Evolutionary conservation across 495 filamentous ascomycete genomes (phyloP).

Genomic region (Penicillium alfredii): DNA sequence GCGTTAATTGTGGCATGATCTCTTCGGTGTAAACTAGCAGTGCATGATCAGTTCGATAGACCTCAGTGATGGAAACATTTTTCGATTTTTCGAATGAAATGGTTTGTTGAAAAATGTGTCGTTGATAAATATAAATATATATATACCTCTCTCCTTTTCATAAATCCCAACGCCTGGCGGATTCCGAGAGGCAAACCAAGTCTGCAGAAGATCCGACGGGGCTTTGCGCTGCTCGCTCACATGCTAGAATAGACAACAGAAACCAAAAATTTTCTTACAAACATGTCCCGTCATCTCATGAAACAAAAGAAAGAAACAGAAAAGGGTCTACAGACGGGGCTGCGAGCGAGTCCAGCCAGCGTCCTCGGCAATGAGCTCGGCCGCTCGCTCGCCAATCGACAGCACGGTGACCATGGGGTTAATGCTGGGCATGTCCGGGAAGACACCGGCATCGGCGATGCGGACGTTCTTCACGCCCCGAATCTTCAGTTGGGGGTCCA

Average conservation of each 20-base stretch:
- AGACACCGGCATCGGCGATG: constrained; percentile 63
- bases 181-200: neutral
- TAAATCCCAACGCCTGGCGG: constrained; percentile 14
- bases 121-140: neutral
- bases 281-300: neutral
- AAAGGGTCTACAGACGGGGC: constrained; percentile 38
- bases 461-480: constrained; percentile 53
- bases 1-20: too few relatives aligned
- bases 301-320: too few relatives aligned
- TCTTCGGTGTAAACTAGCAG: too few relatives aligned
- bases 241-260: constrained; percentile 18
- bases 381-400: constrained; percentile 57
- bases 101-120: neutral
- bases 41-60: too few relatives aligned
- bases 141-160: neutral
- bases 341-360: constrained; percentile 54
- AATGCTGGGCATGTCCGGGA: constrained; percentile 60
- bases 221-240: constrained; percentile 21
- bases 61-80: too few relatives aligned
- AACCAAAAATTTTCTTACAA: constrained; percentile 7
- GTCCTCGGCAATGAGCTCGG: constrained; percentile 57
- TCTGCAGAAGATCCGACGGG: neutral
- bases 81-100: neutral
- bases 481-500: constrained; percentile 53
- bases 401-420: constrained; percentile 66